Evolutionary conservation across 148 eudicot species (phyloP).

Genomic region (Rhododendron griersonianum): DNA sequence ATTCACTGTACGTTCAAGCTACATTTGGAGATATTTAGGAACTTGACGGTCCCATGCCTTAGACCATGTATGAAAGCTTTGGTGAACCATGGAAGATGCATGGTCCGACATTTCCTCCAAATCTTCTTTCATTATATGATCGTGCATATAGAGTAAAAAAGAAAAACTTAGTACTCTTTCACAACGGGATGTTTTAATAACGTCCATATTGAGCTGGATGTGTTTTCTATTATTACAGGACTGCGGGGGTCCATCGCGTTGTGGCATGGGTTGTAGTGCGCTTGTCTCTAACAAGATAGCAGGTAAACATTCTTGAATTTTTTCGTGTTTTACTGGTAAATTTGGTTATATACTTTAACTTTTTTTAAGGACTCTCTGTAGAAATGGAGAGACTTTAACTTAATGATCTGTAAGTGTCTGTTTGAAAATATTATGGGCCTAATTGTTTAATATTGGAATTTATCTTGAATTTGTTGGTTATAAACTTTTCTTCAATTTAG

Average conservation of each 20-base stretch:
- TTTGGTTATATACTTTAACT: not conserved
- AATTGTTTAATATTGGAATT: not conserved
- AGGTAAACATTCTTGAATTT: constrained; percentile 35
- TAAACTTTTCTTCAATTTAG: not conserved
- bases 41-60: not conserved
- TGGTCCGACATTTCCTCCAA: not conserved
- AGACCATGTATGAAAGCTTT: not conserved
- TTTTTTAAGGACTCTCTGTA: not conserved
- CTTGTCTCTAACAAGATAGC: constrained; percentile 57
- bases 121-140: not conserved
- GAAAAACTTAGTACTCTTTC: not conserved
- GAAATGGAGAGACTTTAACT: not conserved
- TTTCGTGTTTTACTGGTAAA: not conserved
- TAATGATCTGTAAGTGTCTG: not conserved
- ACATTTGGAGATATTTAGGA: not conserved
- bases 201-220: constrained; percentile 1
- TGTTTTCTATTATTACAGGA: constrained; percentile 42
- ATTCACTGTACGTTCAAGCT: not conserved
- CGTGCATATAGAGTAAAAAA: not conserved
- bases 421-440: not conserved
- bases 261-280: constrained; percentile 92
- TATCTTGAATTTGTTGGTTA: not conserved
- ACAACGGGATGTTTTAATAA: not conserved
- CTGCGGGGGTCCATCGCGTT: constrained; percentile 78
- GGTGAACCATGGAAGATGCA: not conserved